Base-by-base conservation (phyloP, 2,329 filamentous ascomycete genomes). In the Bipolaris sorokiniana region DNA sequence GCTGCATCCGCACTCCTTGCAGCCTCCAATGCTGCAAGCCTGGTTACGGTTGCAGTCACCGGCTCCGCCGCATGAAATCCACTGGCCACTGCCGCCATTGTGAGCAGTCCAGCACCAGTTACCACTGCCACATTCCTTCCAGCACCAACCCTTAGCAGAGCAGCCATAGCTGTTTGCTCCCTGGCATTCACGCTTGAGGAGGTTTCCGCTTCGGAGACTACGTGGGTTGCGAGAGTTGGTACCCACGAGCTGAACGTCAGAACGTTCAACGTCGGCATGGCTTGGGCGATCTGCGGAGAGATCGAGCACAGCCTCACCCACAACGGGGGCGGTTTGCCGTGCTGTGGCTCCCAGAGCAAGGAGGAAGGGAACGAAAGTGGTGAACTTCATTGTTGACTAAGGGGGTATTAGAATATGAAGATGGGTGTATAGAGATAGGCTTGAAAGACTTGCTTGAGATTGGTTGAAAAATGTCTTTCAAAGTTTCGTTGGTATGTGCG, bases 61-160 rank as follows among this genome's bases (percentile, higher is more conserved):
- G n/a, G 48, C 36, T 36, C 23, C 34, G 37, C 38, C 48, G 11
- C 48, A 51, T 18, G 48, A 51, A 45, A 51, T 51, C 48, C 48
- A 51, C 48, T 51, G 48, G 38, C 48, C 48, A 51, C 38, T 51
- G 23, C 48, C 48, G 3, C 48, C 48, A 42, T 51, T 51, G 11
- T 51, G 38, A 26, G 48, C 48, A 51, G 48, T 51, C 48, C 48
- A 51, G 48, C 48, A 51, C 48, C 48, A 51, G 48, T 51, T 51
- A 16, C 48, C 48, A 36, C n/a, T 18, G 6, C 48, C 48, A 44
- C 48, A 51, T 45, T 51, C 48, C 38, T 51, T 51, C 48, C 48
- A 51, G 48, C 48, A 51, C 48, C 48, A 51, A 23, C 48, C 48
- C 26, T 51, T 51, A 20, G 48, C 38, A 36, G 48, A 51, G 48